A percentile compares a stretch with the other conserved stretches of the same genome.
Conservation (phyloP, 2,329 filamentous ascomycete species). For the Sporothrix globosa region DNA sequence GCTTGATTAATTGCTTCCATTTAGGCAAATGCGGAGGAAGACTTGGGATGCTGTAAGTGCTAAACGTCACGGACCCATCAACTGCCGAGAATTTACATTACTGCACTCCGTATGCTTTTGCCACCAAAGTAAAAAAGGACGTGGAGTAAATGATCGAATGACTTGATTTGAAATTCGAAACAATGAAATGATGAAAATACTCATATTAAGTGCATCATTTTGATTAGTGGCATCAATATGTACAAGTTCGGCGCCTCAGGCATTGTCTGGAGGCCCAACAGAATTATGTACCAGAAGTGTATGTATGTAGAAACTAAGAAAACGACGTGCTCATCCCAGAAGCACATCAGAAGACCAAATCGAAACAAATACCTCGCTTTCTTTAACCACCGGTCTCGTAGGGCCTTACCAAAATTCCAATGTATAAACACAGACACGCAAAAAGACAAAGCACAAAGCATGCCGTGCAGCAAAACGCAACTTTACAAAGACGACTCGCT, state of each 20-base stretch:
- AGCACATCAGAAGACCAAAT: neutral
- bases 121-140: too few species aligned
- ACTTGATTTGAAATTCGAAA: too few species aligned
- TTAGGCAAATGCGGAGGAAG: slow-evolving; percentile 13
- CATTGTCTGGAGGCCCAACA: neutral
- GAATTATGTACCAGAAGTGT: neutral
- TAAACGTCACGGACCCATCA: neutral
- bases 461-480: neutral
- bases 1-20: neutral
- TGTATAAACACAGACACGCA: neutral
- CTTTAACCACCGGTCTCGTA: neutral
- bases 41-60: too few species aligned
- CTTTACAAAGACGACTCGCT: slow-evolving; percentile 30
- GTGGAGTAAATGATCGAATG: too few species aligned
- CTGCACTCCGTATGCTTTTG: neutral
- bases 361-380: slow-evolving; percentile 13
- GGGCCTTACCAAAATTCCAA: neutral
- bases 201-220: neutral
- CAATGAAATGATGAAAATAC: too few species aligned
- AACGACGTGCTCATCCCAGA: neutral
- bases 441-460: neutral
- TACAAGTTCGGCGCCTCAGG: neutral
- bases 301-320: neutral
- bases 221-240: neutral
- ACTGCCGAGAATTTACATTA: neutral